phyloP scores from a whole-genome alignment of 2,329 filamentous ascomycete species.

The Pseudocercospora fijiensis region DNA sequence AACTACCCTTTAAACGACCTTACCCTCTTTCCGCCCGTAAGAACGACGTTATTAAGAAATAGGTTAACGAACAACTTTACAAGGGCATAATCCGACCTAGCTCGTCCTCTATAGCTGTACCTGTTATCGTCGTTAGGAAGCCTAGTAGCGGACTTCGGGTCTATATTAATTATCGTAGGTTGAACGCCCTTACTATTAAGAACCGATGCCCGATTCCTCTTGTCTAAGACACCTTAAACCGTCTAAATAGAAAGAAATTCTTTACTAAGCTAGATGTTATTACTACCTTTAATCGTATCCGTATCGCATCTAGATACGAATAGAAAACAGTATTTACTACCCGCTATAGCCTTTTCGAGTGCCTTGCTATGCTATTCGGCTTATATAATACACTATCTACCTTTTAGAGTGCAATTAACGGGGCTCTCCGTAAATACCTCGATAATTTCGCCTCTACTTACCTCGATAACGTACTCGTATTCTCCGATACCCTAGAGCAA shows the following conservation, averaged over 20 bases:
- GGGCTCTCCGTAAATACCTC: slow-evolving; percentile 7
- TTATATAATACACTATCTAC: slow-evolving; percentile 7
- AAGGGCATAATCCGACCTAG: slow-evolving; percentile 9
- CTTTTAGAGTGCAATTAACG: slow-evolving; percentile 12
- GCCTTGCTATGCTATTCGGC: slow-evolving; percentile 14
- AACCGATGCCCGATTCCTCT: slow-evolving; percentile 30
- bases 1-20: neutral
- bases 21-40: slow-evolving; percentile 6
- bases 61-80: slow-evolving; percentile 13
- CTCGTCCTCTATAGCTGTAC: neutral
- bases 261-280: too few relatives aligned
- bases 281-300: slow-evolving; percentile 16
- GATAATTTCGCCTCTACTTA: slow-evolving; percentile 12
- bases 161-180: slow-evolving; percentile 32
- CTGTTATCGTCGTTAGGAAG: slow-evolving; percentile 13
- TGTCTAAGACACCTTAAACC: slow-evolving; percentile 31
- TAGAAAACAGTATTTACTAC: slow-evolving; percentile 19
- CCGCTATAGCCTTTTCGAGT: slow-evolving; percentile 15
- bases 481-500: slow-evolving; percentile 1
- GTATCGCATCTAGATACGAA: slow-evolving; percentile 11
- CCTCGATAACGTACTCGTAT: slow-evolving; percentile 10
- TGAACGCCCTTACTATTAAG: slow-evolving; percentile 36
- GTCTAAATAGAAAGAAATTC: slow-evolving; percentile 17
- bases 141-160: slow-evolving; percentile 21
- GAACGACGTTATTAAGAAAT: slow-evolving; percentile 15